phyloP scores from a whole-genome alignment of 768 basidiomycete genomes.

The Suillus discolor region DNA sequence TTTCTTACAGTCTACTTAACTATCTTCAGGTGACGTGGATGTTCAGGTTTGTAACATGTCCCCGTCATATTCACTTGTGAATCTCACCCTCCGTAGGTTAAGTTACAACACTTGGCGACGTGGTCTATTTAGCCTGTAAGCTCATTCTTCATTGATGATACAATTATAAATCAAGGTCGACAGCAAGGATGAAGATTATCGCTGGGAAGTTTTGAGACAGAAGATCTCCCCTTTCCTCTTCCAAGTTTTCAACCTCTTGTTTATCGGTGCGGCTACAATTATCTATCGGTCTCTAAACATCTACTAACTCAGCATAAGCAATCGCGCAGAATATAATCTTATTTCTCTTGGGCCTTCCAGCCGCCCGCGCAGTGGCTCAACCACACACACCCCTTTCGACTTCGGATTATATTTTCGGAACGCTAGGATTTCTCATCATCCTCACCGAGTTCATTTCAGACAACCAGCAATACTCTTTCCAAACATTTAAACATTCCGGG shows the following conservation, averaged over 20 bases:
- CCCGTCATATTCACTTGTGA: not conserved
- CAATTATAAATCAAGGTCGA: not conserved
- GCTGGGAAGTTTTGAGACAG: conserved; percentile 79
- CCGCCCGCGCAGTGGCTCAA: conserved; percentile 55
- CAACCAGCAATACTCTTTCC: conserved; percentile 89
- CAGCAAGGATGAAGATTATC: conserved; percentile 88
- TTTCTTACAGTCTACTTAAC: conserved; percentile 4
- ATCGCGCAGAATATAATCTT: conserved; percentile 81
- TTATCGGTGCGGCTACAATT: conserved; percentile 57
- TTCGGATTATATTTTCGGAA: conserved; percentile 66
- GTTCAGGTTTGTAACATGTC: conserved; percentile 44
- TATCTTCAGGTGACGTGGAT: conserved; percentile 53
- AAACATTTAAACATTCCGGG: conserved; percentile 67
- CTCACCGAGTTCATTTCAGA: conserved; percentile 82
- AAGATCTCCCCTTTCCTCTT: conserved; percentile 57
- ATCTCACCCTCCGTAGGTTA: conserved; percentile 41
- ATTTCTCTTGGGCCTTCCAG: conserved; percentile 66
- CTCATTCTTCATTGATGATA: conserved; percentile 5
- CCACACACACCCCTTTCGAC: conserved; percentile 52
- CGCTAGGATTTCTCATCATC: conserved; percentile 59
- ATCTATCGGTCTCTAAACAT: not conserved
- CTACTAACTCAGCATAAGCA: conserved; percentile 41
- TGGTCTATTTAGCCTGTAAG: conserved; percentile 76
- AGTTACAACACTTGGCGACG: conserved; percentile 84
- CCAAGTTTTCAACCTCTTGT: conserved; percentile 61